Percentiles rank a stretch among this genome's conserved stretches.
Conservation (phyloP, 2,329 filamentous ascomycete genomes). For the Verticillium nubilum region DNA sequence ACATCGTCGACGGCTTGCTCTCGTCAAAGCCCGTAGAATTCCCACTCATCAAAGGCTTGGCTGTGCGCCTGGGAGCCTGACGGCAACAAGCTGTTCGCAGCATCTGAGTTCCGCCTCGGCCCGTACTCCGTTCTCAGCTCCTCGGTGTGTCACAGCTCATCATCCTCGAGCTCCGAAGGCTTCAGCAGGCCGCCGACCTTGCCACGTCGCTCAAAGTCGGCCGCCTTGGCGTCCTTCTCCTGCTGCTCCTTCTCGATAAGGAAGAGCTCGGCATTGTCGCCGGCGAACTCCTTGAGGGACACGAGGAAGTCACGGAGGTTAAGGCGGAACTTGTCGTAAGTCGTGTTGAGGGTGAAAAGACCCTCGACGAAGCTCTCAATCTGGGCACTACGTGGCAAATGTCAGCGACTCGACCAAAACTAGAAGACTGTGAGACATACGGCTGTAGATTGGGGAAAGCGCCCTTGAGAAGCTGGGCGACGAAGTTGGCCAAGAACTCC, state of each 20-base stretch:
- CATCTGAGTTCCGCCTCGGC: background rate
- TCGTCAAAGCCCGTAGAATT: conserved; percentile 1
- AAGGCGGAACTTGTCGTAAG: conserved; percentile 91
- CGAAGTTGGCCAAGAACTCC: conserved; percentile 86
- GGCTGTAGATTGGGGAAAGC: conserved; percentile 91
- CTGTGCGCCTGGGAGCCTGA: background rate
- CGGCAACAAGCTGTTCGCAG: background rate
- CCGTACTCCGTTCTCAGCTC: conserved; percentile 2
- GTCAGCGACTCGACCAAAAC: conserved; percentile 25
- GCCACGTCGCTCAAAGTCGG: conserved; percentile 85
- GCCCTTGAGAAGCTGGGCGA: conserved; percentile 75
- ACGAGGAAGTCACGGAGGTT: conserved; percentile 96
- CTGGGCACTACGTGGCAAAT: conserved; percentile 58
- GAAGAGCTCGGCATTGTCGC: conserved; percentile 91
- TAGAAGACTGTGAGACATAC: conserved; percentile 46
- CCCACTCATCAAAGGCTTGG: background rate
- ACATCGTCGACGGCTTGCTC: background rate
- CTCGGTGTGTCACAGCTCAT: conserved; percentile 56
- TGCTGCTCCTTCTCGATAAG: conserved; percentile 93
- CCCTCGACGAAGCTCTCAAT: conserved; percentile 87
- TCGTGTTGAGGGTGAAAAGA: conserved; percentile 80
- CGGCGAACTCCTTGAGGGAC: conserved; percentile 92
- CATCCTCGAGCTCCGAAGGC: conserved; percentile 92
- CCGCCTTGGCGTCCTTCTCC: conserved; percentile 75
- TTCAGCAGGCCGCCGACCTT: conserved; percentile 96